Evolutionary conservation across 148 eudicot genomes (phyloP).

Genomic region (Fagopyrum homotropicum): DNA sequence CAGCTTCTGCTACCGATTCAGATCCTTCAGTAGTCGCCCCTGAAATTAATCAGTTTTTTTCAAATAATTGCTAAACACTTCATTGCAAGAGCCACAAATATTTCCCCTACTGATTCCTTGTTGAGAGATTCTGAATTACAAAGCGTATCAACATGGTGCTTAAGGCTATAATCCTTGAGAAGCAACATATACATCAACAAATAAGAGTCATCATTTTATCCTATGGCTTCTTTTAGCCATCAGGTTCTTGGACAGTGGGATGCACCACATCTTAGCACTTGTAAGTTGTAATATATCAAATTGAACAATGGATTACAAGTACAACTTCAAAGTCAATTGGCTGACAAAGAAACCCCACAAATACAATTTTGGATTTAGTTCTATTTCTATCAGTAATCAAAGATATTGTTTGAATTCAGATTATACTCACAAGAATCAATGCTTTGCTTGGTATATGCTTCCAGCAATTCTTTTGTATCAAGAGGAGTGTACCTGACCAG

Average conservation of each 20-base stretch:
- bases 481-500: slow-evolving; percentile 74
- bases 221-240: too few relatives aligned
- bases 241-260: too few relatives aligned
- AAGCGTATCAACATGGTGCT: too few relatives aligned
- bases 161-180: too few relatives aligned
- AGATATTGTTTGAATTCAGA: background rate
- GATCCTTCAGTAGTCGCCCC: slow-evolving; percentile 69
- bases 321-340: background rate
- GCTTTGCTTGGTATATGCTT: slow-evolving; percentile 55
- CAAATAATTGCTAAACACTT: background rate
- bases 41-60: slow-evolving; percentile 29
- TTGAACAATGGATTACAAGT: too few relatives aligned
- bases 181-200: background rate
- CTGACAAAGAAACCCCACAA: background rate
- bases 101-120: too few relatives aligned
- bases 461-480: slow-evolving; percentile 70
- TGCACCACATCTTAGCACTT: too few relatives aligned
- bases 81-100: too few relatives aligned
- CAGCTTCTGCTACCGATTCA: slow-evolving; percentile 64
- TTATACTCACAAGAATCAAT: slow-evolving; percentile 71
- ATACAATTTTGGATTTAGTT: background rate
- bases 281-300: too few relatives aligned
- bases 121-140: too few relatives aligned
- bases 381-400: background rate
- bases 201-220: background rate